Evolutionary conservation across 768 basidiomycete genomes (phyloP), one percentile per base, ranked within the genome.

Genomic region (Pleurotus citrinopileatus): DNA sequence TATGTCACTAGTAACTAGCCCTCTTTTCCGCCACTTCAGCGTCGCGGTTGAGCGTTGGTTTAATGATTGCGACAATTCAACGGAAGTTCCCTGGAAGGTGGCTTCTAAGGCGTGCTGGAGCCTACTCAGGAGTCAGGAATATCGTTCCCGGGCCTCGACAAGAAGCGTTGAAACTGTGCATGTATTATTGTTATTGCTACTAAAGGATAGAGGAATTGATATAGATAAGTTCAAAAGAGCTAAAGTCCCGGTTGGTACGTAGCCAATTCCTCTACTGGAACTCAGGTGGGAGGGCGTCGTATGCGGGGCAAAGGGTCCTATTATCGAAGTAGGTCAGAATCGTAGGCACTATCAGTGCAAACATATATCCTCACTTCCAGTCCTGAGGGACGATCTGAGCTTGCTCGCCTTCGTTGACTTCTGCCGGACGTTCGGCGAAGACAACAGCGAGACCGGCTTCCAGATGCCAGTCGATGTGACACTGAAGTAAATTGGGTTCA

Each of bases 391-490:
- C 58, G 32, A 69, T 69, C 50, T 69, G 69, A 19, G 66, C 60
- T 42, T 70, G 67, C 1, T 61, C 60, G 1, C 69, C 69, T 0
- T 42, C 37, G 20, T 65, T 56, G 45, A 69, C 68, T 8, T 63
- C 63, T 9, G 57, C 54, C 0, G 69, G 68, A 4, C 60, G 47
- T 57, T 69, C 68, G 3, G 61, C 68, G 42, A 71, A 70, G 12
- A 67, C 70, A 42, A 71, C 61, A 5, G 71, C 71, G 5, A 72
- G 61, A 19, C 71, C 71, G 19, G 66, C 67, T 59, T 71, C 70
- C 55, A 71, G 42, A 57, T 71, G 70, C 68, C 68, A 71, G 47
- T 71, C 70, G 29, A 71, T 69, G 61, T 71, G 68, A 46, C 69
- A 68, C 29, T 20, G 2, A 6, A 9, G 32, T 25, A 5, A 9